These are phyloP conservation scores for Aspergillus sp. DNA, from an alignment of 2,329 filamentous ascomycete species.

Conservation along the genomic window DNA sequence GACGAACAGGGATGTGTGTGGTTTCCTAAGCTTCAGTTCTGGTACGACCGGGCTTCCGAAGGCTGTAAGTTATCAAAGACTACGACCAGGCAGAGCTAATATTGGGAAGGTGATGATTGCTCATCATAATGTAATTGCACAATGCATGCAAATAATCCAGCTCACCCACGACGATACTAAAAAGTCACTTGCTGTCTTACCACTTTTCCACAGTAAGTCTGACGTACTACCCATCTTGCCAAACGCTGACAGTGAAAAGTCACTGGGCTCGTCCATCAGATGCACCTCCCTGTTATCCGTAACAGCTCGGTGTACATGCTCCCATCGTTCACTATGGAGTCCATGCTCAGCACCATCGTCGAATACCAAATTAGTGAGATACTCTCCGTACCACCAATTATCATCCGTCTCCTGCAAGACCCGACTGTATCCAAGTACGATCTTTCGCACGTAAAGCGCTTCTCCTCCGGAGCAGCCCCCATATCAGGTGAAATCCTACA, in stretches of 20 bases:
- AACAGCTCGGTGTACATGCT: slow-evolving; percentile 69
- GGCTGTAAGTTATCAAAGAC: slow-evolving; percentile 28
- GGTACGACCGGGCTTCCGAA: slow-evolving; percentile 54
- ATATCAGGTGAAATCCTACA: slow-evolving; percentile 58
- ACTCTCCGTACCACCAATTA: slow-evolving; percentile 60
- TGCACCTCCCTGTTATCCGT: slow-evolving; percentile 62
- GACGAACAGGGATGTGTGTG: slow-evolving; percentile 58
- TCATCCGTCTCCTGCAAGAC: slow-evolving; percentile 62
- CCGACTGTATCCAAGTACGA: slow-evolving; percentile 49
- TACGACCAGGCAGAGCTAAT: background rate
- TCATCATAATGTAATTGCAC: slow-evolving; percentile 57
- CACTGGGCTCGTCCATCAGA: slow-evolving; percentile 61
- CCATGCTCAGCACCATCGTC: slow-evolving; percentile 55
- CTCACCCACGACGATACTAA: slow-evolving; percentile 52
- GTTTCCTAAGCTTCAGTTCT: slow-evolving; percentile 52
- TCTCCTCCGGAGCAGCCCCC: slow-evolving; percentile 63
- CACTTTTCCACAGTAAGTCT: slow-evolving; percentile 56
- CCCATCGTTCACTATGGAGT: slow-evolving; percentile 61
- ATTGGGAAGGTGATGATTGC: slow-evolving; percentile 49
- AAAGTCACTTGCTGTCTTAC: slow-evolving; percentile 58
- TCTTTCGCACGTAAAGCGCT: slow-evolving; percentile 54
- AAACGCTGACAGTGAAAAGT: slow-evolving; percentile 27
- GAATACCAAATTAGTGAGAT: slow-evolving; percentile 57
- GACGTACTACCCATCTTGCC: too few species aligned
- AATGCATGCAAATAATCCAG: slow-evolving; percentile 60